Conservation (phyloP, 768 basidiomycete genomes). For the Xerocomus brunneocitrinus region DNA sequence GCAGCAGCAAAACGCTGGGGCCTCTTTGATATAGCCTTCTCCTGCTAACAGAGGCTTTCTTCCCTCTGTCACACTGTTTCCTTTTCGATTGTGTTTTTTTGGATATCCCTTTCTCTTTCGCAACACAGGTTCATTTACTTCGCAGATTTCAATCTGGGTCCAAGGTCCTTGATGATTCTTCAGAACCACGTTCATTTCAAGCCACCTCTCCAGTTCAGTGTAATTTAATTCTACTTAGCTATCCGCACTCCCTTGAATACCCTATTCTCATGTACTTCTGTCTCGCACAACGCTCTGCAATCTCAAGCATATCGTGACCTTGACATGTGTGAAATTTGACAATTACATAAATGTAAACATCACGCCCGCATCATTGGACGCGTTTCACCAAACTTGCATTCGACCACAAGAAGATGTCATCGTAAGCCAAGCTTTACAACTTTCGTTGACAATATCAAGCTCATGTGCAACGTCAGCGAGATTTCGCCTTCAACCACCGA, state of each 20-base stretch:
- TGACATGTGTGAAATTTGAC: neutral
- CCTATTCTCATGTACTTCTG: constrained; percentile 5
- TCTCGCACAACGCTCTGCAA: neutral
- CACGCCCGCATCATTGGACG: constrained; percentile 16
- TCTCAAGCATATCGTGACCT: neutral
- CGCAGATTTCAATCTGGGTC: constrained; percentile 9
- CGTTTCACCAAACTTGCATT: neutral
- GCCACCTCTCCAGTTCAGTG: constrained; percentile 3
- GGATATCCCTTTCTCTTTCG: neutral
- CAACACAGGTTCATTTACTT: neutral
- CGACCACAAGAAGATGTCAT: constrained; percentile 15
- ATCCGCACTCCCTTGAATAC: constrained; percentile 16
- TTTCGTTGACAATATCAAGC: too few relatives aligned
- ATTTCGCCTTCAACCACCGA: neutral
- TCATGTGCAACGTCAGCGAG: constrained; percentile 8
- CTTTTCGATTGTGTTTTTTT: constrained; percentile 2
- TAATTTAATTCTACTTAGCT: constrained; percentile 21
- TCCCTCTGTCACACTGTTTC: neutral
- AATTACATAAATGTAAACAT: constrained; percentile 15
- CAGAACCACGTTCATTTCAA: constrained; percentile 2
- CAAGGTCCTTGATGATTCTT: too few relatives aligned
- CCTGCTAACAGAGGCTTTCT: constrained; percentile 8
- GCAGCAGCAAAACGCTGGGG: constrained; percentile 40
- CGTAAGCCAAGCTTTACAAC: constrained; percentile 15
- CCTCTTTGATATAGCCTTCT: constrained; percentile 45